Conservation (phyloP, 257 asterid species). For the Anisodus tanguticus region DNA sequence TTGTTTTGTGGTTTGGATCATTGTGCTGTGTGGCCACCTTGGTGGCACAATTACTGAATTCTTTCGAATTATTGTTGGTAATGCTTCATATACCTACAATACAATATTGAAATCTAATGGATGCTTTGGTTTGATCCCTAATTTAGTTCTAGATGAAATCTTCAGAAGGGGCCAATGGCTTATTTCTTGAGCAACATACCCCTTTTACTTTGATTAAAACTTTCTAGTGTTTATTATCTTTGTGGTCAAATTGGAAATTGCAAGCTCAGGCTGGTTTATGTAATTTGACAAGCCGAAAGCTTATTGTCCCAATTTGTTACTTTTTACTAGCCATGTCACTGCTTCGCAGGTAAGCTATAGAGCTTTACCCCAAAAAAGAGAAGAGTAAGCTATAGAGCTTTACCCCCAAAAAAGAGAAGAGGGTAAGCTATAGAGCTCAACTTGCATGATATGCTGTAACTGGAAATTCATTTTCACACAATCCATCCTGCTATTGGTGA, state of each 20-base stretch:
- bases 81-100: not conserved
- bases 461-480: not conserved
- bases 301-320: not conserved
- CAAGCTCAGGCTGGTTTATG: not conserved
- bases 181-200: not conserved
- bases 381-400: not conserved
- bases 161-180: not conserved
- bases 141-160: conserved; percentile 1
- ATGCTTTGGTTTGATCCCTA: not conserved
- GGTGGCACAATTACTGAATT: conserved; percentile 26
- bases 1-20: not conserved
- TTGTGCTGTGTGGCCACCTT: conserved; percentile 25
- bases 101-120: conserved; percentile 8
- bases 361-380: too few relatives aligned
- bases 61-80: not conserved
- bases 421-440: not conserved
- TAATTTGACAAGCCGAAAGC: not conserved
- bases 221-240: not conserved
- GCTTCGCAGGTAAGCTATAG: not conserved
- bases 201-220: not conserved
- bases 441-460: not conserved
- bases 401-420: too few relatives aligned
- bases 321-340: not conserved
- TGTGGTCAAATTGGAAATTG: not conserved
- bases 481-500: too few relatives aligned